Conservation (phyloP, 2,329 filamentous ascomycete genomes). For the Xylariaceae sp. region DNA sequence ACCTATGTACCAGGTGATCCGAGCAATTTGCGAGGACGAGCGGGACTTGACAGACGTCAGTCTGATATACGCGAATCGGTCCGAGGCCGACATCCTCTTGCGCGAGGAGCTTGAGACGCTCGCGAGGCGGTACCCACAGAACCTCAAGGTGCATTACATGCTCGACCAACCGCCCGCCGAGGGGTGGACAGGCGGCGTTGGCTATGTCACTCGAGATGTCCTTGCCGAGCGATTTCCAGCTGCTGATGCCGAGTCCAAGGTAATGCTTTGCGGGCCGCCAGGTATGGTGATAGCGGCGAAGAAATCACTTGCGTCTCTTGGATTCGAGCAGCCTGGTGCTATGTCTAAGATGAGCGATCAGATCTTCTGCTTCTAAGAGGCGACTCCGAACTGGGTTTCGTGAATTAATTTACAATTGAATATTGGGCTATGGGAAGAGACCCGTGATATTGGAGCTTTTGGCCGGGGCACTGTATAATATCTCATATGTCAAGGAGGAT, state of each 20-base stretch:
- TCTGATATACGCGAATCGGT: conserved; percentile 57
- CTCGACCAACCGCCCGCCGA: conserved; percentile 43
- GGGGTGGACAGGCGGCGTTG: conserved; percentile 45
- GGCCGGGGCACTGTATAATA: too few species aligned
- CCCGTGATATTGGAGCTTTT: too few species aligned
- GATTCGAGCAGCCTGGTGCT: conserved; percentile 47
- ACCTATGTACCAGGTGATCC: conserved; percentile 59
- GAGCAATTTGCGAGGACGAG: conserved; percentile 59
- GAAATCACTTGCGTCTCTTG: conserved; percentile 44
- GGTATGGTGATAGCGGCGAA: conserved; percentile 57
- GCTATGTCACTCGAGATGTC: conserved; percentile 49
- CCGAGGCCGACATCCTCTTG: conserved; percentile 57
- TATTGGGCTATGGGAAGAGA: too few species aligned
- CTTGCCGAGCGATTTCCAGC: conserved; percentile 47
- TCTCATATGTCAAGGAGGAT: too few species aligned
- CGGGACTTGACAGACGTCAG: conserved; percentile 53
- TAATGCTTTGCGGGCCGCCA: conserved; percentile 59
- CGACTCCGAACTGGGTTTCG: too few species aligned
- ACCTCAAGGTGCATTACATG: conserved; percentile 54
- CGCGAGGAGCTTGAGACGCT: conserved; percentile 52
- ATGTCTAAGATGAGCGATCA: conserved; percentile 51
- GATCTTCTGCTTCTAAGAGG: conserved; percentile 40
- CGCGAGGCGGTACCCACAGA: conserved; percentile 46
- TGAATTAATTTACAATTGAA: too few species aligned
- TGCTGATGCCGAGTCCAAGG: conserved; percentile 43